Base-by-base conservation (phyloP, 2,329 filamentous ascomycete species). In the Botrytis squamosa region DNA sequence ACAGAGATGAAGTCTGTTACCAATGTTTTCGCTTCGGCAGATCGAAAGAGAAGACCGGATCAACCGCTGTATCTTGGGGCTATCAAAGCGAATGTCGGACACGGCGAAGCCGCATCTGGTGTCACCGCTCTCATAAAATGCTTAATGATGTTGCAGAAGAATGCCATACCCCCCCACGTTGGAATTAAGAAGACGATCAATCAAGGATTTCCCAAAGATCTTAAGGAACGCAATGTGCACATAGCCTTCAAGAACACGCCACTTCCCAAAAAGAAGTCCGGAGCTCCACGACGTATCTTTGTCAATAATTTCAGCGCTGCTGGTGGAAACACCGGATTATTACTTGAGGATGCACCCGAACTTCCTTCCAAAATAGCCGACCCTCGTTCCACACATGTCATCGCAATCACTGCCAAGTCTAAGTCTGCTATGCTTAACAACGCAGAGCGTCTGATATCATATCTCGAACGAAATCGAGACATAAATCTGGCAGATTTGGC, bases 1-100 rank as follows among this genome's bases (percentile, higher is more conserved):
- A 92, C 90, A 6, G 94, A 97, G 81, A 95, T 95, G 91, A 85
- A 89, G 1, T 94, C 91, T 0, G 92, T 97, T 67, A 89, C 90
- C 57, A 87, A 88, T 67, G 85, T 88, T 33, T 92, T 91, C 77
- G 71, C 71, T 14, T 49, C 64, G 1, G 40, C 71, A 62, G 65
- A 69, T 20, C 64, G 64, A 44, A 73, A 73, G 71, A 62, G 71
- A 40, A 73, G 71, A 63, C 4, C 64, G 29, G 71, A 83, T 20
- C 78, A 85, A 42, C 87, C 89, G 0, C 83, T 93, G 85, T 87
- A 40, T 83, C 75, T 81, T n/a, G 80, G 80, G 22, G 77, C 80
- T n/a, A 74, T 82, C 16, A 83, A 83, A 72, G 78, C 80, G 33
- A 82, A 82, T 73, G 75, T 83, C 22, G 82, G 82, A 44, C 82